phyloP scores from a whole-genome alignment of 257 asterid species.

The Scutellaria barbata region DNA sequence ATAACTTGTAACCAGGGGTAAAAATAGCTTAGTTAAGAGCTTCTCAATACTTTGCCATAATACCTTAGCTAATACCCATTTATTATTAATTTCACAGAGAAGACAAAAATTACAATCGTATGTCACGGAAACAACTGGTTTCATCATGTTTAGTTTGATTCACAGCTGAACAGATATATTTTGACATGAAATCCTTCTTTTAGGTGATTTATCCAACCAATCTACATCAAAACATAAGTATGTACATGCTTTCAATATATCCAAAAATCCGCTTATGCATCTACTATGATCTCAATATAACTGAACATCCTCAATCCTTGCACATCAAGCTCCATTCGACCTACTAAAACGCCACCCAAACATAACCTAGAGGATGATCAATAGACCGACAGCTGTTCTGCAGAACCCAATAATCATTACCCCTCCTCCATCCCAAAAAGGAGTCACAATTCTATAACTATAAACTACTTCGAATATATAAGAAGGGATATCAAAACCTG shows the following conservation, averaged over 20 bases:
- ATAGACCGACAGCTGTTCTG: background rate
- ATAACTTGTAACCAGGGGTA: background rate
- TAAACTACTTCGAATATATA: background rate
- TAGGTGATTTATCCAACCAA: background rate
- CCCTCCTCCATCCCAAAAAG: too few species aligned
- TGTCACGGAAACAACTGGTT: background rate
- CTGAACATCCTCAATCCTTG: background rate
- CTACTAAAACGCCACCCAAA: background rate
- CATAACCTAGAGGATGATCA: constrained; percentile 12
- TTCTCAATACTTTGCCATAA: background rate
- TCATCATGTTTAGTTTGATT: background rate
- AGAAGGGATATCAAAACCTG: constrained; percentile 50
- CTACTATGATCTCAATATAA: background rate
- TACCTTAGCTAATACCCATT: background rate
- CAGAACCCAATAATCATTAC: background rate
- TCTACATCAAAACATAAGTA: background rate
- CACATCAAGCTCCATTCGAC: background rate
- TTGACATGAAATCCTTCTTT: background rate
- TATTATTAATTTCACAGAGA: background rate
- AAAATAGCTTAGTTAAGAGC: background rate
- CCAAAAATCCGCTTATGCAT: background rate
- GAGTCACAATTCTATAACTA: too few species aligned
- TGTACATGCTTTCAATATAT: background rate
- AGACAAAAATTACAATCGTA: background rate
- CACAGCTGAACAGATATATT: background rate